Conservation (phyloP, 495 filamentous ascomycete species). For the Penicillium roqueforti region DNA sequence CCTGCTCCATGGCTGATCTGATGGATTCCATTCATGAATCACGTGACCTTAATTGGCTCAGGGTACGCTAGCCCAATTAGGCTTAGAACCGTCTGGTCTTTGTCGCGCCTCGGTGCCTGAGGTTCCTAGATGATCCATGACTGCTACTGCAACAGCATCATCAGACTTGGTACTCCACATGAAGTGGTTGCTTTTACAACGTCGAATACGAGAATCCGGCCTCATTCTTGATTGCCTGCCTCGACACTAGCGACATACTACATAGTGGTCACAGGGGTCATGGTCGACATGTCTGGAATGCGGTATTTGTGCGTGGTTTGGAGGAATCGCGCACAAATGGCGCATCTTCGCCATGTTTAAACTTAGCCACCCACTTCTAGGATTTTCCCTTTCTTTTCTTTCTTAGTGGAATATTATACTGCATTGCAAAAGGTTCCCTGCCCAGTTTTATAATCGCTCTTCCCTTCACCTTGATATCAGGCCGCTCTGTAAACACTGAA, state of each 20-base stretch:
- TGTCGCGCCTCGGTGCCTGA: not conserved
- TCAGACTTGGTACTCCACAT: not conserved
- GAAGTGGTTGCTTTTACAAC: slow-evolving; percentile 9
- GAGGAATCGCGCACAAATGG: slow-evolving; percentile 36
- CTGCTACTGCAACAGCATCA: not conserved
- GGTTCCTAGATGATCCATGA: slow-evolving; percentile 4
- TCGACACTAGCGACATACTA: not conserved
- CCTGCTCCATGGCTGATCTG: not conserved
- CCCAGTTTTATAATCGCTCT: not conserved
- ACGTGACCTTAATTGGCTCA: not conserved
- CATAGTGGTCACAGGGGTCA: slow-evolving; percentile 12
- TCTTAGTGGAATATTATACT: slow-evolving; percentile 6
- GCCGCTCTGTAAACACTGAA: not conserved
- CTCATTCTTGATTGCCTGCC: not conserved
- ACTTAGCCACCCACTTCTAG: slow-evolving; percentile 9
- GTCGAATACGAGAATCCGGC: not conserved
- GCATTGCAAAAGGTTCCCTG: slow-evolving; percentile 5
- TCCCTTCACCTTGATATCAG: not conserved
- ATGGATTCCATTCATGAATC: not conserved
- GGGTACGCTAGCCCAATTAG: slow-evolving; percentile 2
- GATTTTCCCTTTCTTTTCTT: slow-evolving; percentile 19
- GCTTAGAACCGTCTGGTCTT: not conserved
- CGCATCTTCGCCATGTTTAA: slow-evolving; percentile 25
- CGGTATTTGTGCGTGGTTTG: slow-evolving; percentile 43
- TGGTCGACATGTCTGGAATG: slow-evolving; percentile 28